Percentiles rank a stretch among this genome's conserved stretches.
These are phyloP conservation scores for Cyclocybe aegerita DNA, from an alignment of 768 basidiomycete genomes.

Conservation along the genomic window DNA sequence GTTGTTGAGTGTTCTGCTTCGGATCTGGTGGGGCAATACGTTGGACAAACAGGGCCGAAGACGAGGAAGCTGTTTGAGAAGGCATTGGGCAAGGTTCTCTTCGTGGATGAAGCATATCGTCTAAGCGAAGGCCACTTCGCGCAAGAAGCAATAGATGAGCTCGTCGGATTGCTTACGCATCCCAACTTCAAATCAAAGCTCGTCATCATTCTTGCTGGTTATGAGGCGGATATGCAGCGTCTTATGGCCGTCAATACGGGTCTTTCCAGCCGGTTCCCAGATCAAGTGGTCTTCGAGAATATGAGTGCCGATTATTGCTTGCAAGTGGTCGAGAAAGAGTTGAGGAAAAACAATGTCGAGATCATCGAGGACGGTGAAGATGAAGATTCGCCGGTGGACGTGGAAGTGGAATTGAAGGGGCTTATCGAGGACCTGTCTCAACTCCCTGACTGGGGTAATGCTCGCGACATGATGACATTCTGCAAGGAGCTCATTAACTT, in stretches of 20 bases:
- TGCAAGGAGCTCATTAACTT: constrained; percentile 44
- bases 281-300: constrained; percentile 54
- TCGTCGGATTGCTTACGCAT: constrained; percentile 63
- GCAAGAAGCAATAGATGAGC: constrained; percentile 70
- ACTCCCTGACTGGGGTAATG: constrained; percentile 67
- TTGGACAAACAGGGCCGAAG: constrained; percentile 74
- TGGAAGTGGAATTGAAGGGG: constrained; percentile 28
- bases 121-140: constrained; percentile 62
- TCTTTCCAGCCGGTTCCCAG: constrained; percentile 67
- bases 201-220: constrained; percentile 69
- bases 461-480: constrained; percentile 59
- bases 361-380: constrained; percentile 14
- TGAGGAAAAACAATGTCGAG: constrained; percentile 42
- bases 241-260: constrained; percentile 61
- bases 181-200: constrained; percentile 57
- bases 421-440: constrained; percentile 39
- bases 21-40: constrained; percentile 67
- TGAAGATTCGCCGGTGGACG: too few relatives aligned
- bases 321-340: constrained; percentile 43
- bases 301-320: constrained; percentile 51
- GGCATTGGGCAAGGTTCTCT: constrained; percentile 66
- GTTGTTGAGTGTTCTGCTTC: constrained; percentile 70
- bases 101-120: constrained; percentile 73
- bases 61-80: constrained; percentile 58
- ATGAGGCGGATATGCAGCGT: constrained; percentile 64